Conservation (phyloP, 1,284 basidiomycete species). For the Rhodotorula sp. region DNA sequence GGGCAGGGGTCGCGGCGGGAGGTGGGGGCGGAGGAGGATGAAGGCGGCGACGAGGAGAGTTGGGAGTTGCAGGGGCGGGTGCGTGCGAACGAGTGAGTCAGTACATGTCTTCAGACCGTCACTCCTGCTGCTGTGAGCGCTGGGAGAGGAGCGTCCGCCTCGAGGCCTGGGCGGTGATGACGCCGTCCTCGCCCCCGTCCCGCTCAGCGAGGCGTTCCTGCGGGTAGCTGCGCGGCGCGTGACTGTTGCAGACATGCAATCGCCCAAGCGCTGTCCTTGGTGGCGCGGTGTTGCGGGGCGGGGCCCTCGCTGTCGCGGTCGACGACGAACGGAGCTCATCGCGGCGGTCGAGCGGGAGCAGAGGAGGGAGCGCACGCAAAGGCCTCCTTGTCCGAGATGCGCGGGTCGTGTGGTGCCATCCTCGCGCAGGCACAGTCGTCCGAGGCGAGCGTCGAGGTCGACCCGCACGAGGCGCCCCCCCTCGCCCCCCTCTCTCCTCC, state of each 20-base stretch:
- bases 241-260: fast-evolving
- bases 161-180: neutral
- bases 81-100: neutral
- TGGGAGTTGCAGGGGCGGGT: neutral
- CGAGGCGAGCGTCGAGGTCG: neutral
- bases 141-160: neutral
- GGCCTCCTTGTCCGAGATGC: constrained; percentile 55
- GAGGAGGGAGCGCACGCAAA: constrained; percentile 51
- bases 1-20: constrained; percentile 1
- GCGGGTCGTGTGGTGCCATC: constrained; percentile 46
- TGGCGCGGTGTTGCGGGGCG: neutral
- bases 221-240: neutral
- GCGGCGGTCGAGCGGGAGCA: neutral
- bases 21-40: neutral
- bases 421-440: neutral
- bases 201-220: neutral
- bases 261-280: no score
- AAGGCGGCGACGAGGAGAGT: neutral
- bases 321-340: neutral
- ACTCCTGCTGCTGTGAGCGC: neutral
- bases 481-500: neutral
- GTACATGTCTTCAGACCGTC: neutral
- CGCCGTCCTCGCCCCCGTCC: neutral
- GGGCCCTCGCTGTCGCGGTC: no score
- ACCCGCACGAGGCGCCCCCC: no score